Evolutionary conservation across 768 basidiomycete genomes (phyloP), one percentile per base, ranked within the genome.

Genomic region (Leccinellum albellum): DNA sequence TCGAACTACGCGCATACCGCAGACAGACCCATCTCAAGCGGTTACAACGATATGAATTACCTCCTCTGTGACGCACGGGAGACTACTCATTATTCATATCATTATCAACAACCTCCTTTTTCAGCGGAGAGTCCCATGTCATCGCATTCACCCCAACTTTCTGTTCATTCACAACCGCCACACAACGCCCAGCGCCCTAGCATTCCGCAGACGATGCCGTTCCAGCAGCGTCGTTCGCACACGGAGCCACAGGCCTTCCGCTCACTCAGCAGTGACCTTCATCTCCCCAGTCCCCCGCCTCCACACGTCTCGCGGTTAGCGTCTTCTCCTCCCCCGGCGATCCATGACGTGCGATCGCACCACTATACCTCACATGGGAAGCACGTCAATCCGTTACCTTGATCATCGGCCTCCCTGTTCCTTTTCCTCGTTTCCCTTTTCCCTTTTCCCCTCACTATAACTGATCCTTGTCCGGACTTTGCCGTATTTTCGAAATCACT

Each of bases 191-290:
- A 70, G 51, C 76, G 77, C 51, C 64, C 73, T 29, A 69, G 69
- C 40, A 70, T 78, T 32, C 76, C 76, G 7, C 78, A 82, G 53
- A 66, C 79, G 42, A 61, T 80, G 55, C 72, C 81, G 14, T 86
- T 80, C 65, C 76, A 78, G 40, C 83, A 82, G 61, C 78, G 84
- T 58, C 79, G 86, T 51, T 76, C 84, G 37, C 73, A 81, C 51
- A 82, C 82, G 29, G 85, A 86, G 48, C 78, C 84, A 23, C 82
- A 82, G 61, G 76, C 76, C 17, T 83, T 77, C 68, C 74, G 72
- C 55, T 72, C 80, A 35, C 71, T 79, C 50, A 75, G 74, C 29
- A 76, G 80, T 57, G 78, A 78, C 60, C 78, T 79, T 56, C 82
- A 80, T 67, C 78, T 80, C 55, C 75, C 79, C 13, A 76, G 78